These are phyloP conservation scores for Tuctoria greenei DNA, from an alignment of 176 grass and related monocot species.

Conservation along the genomic window DNA sequence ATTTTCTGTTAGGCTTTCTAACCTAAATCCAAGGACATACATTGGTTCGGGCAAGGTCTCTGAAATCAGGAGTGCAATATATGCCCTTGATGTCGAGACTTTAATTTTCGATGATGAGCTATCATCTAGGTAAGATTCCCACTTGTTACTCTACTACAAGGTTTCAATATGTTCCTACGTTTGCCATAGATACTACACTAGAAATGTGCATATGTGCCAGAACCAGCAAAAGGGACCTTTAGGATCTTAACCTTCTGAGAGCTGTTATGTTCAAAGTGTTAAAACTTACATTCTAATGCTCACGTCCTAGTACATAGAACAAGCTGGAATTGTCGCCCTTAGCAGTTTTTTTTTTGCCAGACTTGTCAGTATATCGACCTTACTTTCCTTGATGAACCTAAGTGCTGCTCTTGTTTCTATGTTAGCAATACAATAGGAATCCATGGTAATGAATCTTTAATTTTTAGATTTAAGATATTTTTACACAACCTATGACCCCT, in stretches of 20 bases:
- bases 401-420: neutral
- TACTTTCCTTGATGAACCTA: neutral
- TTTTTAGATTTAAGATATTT: neutral
- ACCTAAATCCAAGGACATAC: slow-evolving; percentile 83
- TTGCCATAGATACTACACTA: slow-evolving; percentile 12
- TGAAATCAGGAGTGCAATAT: slow-evolving; percentile 89
- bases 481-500: no score
- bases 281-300: neutral
- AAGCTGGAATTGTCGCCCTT: neutral
- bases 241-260: neutral
- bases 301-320: neutral
- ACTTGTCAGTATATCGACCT: neutral
- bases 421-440: neutral
- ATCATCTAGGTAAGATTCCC: slow-evolving; percentile 68
- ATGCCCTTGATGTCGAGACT: slow-evolving; percentile 78
- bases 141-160: slow-evolving; percentile 15
- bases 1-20: slow-evolving; percentile 67
- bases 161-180: neutral
- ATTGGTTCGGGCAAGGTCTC: slow-evolving; percentile 90
- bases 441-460: neutral
- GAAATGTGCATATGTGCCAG: neutral
- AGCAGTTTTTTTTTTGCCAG: no score
- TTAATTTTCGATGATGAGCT: slow-evolving; percentile 98
- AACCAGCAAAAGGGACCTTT: neutral
- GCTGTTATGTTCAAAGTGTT: neutral